phyloP scores from a whole-genome alignment of 2,329 filamentous ascomycete species.

The Hysterium pulicare region DNA sequence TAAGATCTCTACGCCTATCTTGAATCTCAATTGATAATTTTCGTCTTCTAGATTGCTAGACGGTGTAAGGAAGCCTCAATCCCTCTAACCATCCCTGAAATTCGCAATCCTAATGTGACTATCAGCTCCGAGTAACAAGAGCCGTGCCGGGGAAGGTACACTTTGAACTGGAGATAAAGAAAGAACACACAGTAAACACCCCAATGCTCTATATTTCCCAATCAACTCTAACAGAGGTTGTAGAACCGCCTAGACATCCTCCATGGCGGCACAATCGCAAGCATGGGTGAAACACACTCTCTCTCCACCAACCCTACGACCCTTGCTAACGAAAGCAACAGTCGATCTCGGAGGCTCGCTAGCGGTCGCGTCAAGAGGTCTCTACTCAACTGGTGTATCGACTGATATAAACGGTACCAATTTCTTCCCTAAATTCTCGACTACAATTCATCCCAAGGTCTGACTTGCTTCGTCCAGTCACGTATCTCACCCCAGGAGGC shows the following conservation, averaged over 20 bases:
- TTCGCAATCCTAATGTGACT: not conserved
- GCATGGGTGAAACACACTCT: conserved; percentile 49
- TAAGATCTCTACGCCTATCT: conserved; percentile 36
- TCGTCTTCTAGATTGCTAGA: conserved; percentile 37
- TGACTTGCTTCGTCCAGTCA: conserved; percentile 43
- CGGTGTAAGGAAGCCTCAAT: conserved; percentile 27
- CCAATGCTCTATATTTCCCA: not conserved
- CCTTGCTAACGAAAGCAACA: conserved; percentile 15
- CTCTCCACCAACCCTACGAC: not conserved
- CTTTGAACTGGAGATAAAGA: conserved; percentile 71
- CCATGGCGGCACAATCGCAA: conserved; percentile 76
- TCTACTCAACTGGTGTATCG: conserved; percentile 64
- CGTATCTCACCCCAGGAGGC: conserved; percentile 62
- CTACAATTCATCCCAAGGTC: conserved; percentile 1
- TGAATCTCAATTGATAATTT: conserved; percentile 3
- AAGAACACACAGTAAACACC: conserved; percentile 67
- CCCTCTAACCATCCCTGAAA: not conserved
- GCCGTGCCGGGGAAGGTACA: conserved; percentile 66
- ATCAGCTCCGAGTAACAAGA: conserved; percentile 63
- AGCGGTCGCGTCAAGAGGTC: conserved; percentile 61
- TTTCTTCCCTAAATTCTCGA: not conserved
- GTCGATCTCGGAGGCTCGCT: conserved; percentile 65
- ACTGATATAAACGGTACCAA: conserved; percentile 59
- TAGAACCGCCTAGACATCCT: conserved; percentile 74
- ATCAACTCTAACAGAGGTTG: too few relatives aligned